Evolutionary conservation across 306 rosid genomes (phyloP), one percentile per base, ranked within the genome.

Genomic region (Pyrus pyrifolia): DNA sequence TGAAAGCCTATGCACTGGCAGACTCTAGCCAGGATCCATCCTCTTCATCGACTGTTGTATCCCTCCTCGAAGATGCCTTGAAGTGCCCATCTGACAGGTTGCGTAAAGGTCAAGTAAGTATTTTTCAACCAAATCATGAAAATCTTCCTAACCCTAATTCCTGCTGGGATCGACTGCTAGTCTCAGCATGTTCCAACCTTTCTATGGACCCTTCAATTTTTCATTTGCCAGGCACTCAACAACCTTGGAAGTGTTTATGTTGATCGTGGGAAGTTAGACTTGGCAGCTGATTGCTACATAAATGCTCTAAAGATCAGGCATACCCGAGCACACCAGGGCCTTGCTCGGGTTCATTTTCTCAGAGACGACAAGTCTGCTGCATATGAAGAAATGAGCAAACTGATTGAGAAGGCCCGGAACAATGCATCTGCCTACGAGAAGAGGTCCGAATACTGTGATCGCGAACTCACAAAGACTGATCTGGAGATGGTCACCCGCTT

Each of bases 221-320:
- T 42, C 73, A 44, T 72, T 57, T 82, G 42, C 62, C 88, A 93
- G 98, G 98, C 98, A 22, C 83, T 91, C 55, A 93, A 93, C 88
- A 93, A 93, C 77, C 98, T 93, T 49, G 98, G 98, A 70, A 93
- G 98, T 80, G 98, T 93, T 75, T 88, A 85, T 77, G 98, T 93
- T 31, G 98, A 93, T 74, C 82, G 86, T n/a, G 86, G 53, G 76
- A 89, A 87, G 79, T 78, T 91, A 73, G 97, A 91, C 60, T 33
- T 78, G 72, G 98, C 98, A 23, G 96, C 97, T 70, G 96, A 91
- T 80, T 93, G 97, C 86, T 93, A 93, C 81, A 87, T 83, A 45
- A 91, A 86, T 83, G 98, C 98, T 84, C 97, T 93, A 27, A 83
- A 91, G 61, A 89, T 93, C 80, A 90, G 86, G 80, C 98, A 93